phyloP scores from a whole-genome alignment of 2,329 filamentous ascomycete species.

The Talaromyces sp. region DNA sequence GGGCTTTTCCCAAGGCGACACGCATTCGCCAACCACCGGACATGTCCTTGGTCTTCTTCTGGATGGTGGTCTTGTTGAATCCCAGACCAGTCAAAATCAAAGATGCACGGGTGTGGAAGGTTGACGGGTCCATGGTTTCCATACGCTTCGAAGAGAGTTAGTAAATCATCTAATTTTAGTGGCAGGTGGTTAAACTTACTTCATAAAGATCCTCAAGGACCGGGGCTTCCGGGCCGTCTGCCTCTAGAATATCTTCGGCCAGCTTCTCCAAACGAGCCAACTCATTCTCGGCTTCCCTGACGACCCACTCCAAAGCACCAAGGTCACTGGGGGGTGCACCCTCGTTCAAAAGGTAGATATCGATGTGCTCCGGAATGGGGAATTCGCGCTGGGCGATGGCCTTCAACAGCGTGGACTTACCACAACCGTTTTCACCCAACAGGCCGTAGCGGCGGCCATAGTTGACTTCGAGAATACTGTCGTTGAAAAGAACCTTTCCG shows the following conservation, averaged over 20 bases:
- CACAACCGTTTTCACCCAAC: conserved; percentile 97
- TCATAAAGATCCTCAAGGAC: conserved; percentile 93
- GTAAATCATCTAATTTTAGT: conserved; percentile 1
- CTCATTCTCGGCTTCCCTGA: conserved; percentile 88
- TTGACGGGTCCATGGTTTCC: conserved; percentile 97
- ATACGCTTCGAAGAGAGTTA: conserved; percentile 63
- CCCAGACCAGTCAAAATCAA: conserved; percentile 97
- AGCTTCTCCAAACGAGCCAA: conserved; percentile 80
- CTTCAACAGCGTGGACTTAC: conserved; percentile 97
- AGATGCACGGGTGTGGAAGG: conserved; percentile 90
- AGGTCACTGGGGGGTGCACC: conserved; percentile 84
- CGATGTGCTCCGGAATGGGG: conserved; percentile 91
- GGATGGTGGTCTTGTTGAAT: conserved; percentile 96
- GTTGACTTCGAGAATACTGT: conserved; percentile 88
- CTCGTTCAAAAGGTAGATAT: conserved; percentile 97
- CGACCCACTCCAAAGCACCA: conserved; percentile 95
- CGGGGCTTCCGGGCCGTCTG: conserved; percentile 84
- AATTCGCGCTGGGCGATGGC: conserved; percentile 90
- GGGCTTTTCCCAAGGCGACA: conserved; percentile 92
- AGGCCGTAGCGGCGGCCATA: conserved; percentile 91
- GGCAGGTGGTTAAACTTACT: conserved; percentile 47
- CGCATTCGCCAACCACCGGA: conserved; percentile 99
- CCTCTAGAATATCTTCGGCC: conserved; percentile 85
- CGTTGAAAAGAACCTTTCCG: conserved; percentile 90
- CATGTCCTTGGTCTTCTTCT: conserved; percentile 99